A percentile compares a stretch with the other conserved stretches of the same genome.
phyloP scores from a whole-genome alignment of 495 filamentous ascomycete species.

The Aspergillus leporis region DNA sequence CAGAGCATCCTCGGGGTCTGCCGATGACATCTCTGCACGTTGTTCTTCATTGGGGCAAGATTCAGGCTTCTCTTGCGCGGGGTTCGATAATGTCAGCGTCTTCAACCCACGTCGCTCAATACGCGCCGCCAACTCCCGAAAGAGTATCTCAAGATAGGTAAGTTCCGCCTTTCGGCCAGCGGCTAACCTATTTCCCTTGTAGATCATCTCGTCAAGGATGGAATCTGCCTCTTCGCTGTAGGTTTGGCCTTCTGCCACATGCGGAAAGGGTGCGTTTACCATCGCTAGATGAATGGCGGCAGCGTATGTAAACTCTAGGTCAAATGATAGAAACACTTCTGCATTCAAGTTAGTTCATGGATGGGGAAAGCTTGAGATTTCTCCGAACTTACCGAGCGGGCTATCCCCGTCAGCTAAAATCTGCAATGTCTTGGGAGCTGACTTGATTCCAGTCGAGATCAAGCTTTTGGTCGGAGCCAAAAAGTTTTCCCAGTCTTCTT shows the following conservation, averaged over 20 bases:
- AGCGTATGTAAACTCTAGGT: constrained; percentile 39
- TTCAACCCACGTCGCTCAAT: constrained; percentile 21
- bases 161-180: constrained; percentile 30
- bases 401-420: constrained; percentile 33
- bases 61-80: not conserved
- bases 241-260: constrained; percentile 15
- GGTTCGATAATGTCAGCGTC: constrained; percentile 16
- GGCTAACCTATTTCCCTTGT: constrained; percentile 32
- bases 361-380: not conserved
- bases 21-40: not conserved
- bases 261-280: constrained; percentile 33
- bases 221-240: constrained; percentile 22
- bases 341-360: not conserved
- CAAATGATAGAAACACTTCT: constrained; percentile 44
- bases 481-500: constrained; percentile 32
- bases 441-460: constrained; percentile 39
- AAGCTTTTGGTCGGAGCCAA: constrained; percentile 28
- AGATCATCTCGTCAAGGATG: constrained; percentile 41
- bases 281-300: constrained; percentile 35
- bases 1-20: not conserved
- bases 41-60: not conserved
- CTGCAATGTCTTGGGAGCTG: constrained; percentile 35
- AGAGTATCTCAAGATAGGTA: constrained; percentile 24
- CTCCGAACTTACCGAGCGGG: constrained; percentile 30
- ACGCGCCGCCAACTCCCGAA: constrained; percentile 22